phyloP scores from a whole-genome alignment of 148 eudicot species.

The Amaranthus hypochondriacus region DNA sequence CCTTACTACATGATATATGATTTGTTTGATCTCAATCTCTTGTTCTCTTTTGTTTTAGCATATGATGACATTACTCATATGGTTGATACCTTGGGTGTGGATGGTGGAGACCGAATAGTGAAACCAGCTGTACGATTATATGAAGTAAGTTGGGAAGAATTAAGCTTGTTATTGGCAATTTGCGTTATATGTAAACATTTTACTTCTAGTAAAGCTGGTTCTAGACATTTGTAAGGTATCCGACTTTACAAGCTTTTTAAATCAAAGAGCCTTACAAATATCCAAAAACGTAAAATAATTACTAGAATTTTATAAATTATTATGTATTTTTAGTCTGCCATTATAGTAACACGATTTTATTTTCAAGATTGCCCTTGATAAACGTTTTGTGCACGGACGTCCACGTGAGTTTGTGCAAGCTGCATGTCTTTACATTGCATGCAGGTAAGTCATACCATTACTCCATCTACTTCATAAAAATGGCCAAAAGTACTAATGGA shows the following conservation, averaged over 20 bases:
- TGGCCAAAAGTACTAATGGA: too few relatives aligned
- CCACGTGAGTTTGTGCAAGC: conserved; percentile 67
- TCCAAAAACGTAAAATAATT: too few relatives aligned
- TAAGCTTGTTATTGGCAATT: not conserved
- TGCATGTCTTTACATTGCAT: conserved; percentile 72
- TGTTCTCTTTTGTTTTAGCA: conserved; percentile 35
- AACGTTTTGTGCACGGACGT: conserved; percentile 70
- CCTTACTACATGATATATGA: too few relatives aligned
- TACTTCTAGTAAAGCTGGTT: not conserved
- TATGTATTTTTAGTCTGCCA: too few relatives aligned
- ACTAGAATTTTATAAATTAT: too few relatives aligned
- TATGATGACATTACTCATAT: conserved; percentile 30
- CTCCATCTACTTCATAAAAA: too few relatives aligned
- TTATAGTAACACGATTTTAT: too few relatives aligned
- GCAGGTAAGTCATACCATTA: conserved; percentile 48
- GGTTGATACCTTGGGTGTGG: conserved; percentile 45
- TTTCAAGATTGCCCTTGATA: conserved; percentile 63
- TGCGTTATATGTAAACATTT: not conserved
- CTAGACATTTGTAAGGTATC: too few relatives aligned
- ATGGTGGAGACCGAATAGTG: conserved; percentile 51
- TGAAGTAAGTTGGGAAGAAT: conserved; percentile 32
- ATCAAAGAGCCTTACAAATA: too few relatives aligned
- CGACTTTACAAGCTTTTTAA: too few relatives aligned
- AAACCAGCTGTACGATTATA: conserved; percentile 54
- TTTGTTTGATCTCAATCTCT: conserved; percentile 8